These are phyloP conservation scores for Oryza coarctata DNA, from an alignment of 176 grass and related monocot genomes.

Conservation along the genomic window DNA sequence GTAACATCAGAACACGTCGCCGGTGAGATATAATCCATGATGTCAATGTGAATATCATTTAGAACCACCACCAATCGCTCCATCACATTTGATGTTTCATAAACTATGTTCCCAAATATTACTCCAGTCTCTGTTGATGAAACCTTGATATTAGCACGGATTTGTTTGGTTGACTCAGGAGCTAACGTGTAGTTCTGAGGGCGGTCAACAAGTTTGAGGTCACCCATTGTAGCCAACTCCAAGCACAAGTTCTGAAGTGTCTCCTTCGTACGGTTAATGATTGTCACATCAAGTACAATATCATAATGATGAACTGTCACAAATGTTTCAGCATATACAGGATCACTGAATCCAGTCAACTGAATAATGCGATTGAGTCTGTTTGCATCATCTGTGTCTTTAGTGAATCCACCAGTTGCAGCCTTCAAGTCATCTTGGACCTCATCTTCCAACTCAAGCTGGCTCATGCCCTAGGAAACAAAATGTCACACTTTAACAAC, in stretches of 20 bases:
- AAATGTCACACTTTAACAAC: constrained; percentile 24
- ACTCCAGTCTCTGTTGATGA: constrained; percentile 65
- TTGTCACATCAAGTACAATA: constrained; percentile 63
- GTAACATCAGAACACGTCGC: constrained; percentile 51
- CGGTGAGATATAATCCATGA: constrained; percentile 75
- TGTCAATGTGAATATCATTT: constrained; percentile 73
- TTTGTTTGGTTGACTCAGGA: constrained; percentile 61
- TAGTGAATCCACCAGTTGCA: constrained; percentile 64
- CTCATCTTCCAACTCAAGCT: constrained; percentile 66
- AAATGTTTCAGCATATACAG: constrained; percentile 66
- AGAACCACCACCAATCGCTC: constrained; percentile 63
- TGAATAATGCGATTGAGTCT: constrained; percentile 59
- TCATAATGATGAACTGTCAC: constrained; percentile 71
- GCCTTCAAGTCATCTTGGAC: constrained; percentile 66
- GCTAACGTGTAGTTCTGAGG: constrained; percentile 65
- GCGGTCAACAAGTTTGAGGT: constrained; percentile 63
- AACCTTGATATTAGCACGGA: constrained; percentile 65
- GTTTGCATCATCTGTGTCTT: constrained; percentile 46
- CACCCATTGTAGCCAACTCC: constrained; percentile 66
- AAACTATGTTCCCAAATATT: constrained; percentile 70
- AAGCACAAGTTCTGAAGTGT: constrained; percentile 73
- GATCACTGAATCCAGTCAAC: constrained; percentile 63
- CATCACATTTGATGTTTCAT: constrained; percentile 64
- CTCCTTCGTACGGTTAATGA: constrained; percentile 65
- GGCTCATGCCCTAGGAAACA: constrained; percentile 57